Conservation (phyloP, 495 filamentous ascomycete species). For the Aspergillus indologenus region DNA sequence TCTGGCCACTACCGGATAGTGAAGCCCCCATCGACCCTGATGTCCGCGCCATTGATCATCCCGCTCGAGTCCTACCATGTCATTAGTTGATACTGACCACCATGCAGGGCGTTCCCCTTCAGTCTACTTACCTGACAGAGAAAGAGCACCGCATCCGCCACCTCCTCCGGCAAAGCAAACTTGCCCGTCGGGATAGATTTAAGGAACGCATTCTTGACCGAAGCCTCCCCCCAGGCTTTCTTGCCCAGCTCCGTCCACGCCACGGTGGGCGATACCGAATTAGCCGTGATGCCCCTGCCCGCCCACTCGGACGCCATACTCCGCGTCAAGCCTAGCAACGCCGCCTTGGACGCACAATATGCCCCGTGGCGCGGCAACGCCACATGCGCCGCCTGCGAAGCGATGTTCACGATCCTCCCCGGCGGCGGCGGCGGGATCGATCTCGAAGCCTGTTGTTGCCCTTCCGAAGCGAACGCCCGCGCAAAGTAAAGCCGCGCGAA, state of each 20-base stretch:
- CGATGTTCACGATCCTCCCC: slow-evolving; percentile 37
- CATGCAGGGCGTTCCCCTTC: neutral
- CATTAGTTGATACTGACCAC: slow-evolving; percentile 10
- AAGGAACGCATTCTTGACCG: slow-evolving; percentile 33
- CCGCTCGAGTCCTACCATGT: slow-evolving; percentile 38
- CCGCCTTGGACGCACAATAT: slow-evolving; percentile 50
- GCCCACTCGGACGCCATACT: slow-evolving; percentile 49
- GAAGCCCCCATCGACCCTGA: slow-evolving; percentile 42
- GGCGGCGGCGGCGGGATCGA: slow-evolving; percentile 26
- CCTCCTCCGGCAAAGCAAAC: slow-evolving; percentile 43
- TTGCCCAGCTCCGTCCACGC: slow-evolving; percentile 40
- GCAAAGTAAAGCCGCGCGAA: slow-evolving; percentile 38
- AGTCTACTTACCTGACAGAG: slow-evolving; percentile 34
- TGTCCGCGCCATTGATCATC: slow-evolving; percentile 45
- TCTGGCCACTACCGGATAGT: slow-evolving; percentile 27
- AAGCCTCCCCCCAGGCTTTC: slow-evolving; percentile 39
- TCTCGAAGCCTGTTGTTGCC: neutral
- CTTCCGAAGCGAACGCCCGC: slow-evolving; percentile 13
- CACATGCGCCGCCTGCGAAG: slow-evolving; percentile 38
- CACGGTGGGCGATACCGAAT: slow-evolving; percentile 40
- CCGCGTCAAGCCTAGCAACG: slow-evolving; percentile 43
- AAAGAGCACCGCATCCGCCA: slow-evolving; percentile 38
- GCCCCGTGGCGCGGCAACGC: slow-evolving; percentile 42
- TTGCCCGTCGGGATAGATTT: slow-evolving; percentile 37
- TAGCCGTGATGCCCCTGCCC: slow-evolving; percentile 33